phyloP scores from a whole-genome alignment of 2,329 filamentous ascomycete genomes.

The Botrytis fabae region DNA sequence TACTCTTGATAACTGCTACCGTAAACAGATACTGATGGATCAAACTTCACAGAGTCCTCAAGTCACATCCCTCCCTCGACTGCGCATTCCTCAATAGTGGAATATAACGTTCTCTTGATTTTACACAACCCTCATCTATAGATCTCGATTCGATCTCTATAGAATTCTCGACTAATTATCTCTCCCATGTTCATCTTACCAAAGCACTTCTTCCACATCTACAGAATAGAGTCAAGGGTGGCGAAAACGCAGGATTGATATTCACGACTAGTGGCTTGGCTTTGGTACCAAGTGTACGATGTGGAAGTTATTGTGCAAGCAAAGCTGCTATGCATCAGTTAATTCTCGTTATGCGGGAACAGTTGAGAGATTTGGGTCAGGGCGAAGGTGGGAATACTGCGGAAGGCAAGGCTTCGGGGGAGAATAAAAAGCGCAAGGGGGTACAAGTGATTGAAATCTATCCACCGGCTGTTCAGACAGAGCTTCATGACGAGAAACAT shows the following conservation, averaged over 20 bases:
- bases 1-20: not conserved
- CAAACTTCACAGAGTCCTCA: slow-evolving; percentile 7
- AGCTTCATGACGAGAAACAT: slow-evolving; percentile 50
- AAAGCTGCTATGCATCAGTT: slow-evolving; percentile 49
- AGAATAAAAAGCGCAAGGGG: slow-evolving; percentile 23
- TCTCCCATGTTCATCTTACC: slow-evolving; percentile 44
- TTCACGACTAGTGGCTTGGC: slow-evolving; percentile 32
- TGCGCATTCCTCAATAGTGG: slow-evolving; percentile 40
- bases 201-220: slow-evolving; percentile 43
- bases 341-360: slow-evolving; percentile 46
- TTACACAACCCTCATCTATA: slow-evolving; percentile 31
- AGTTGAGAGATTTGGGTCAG: slow-evolving; percentile 41
- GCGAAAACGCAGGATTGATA: slow-evolving; percentile 26
- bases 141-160: slow-evolving; percentile 36
- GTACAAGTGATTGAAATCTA: slow-evolving; percentile 47
- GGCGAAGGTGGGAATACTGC: not conserved
- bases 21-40: not conserved
- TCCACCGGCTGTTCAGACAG: slow-evolving; percentile 43
- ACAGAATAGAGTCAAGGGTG: slow-evolving; percentile 3
- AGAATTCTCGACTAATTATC: slow-evolving; percentile 48
- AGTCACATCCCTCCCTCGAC: slow-evolving; percentile 33
- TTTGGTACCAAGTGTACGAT: slow-evolving; percentile 29
- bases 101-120: slow-evolving; percentile 35
- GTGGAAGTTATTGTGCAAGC: slow-evolving; percentile 45
- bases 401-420: slow-evolving; percentile 7